Base-by-base conservation (phyloP, 768 basidiomycete species). In the Trametes cubensis region DNA sequence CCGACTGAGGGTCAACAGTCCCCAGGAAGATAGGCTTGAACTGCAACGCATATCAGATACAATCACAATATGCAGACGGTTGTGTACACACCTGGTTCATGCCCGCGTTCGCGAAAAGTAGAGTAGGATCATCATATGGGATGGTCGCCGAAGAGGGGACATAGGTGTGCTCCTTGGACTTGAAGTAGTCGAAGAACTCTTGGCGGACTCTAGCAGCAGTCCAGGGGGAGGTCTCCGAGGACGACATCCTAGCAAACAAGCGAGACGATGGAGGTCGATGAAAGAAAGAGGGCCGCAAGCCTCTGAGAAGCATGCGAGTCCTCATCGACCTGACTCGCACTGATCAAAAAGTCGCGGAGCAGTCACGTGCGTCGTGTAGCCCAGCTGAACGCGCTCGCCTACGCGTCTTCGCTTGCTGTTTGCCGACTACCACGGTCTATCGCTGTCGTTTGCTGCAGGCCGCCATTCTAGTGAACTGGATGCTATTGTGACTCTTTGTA, bases 11-110 rank as follows among this genome's bases (percentile, higher is more conserved):
- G 77, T 98, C 97, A 63, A 96, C 94, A 6, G 91, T 98, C 66
- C 96, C 96, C n/a, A 99, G 83, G 75, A 99, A 98, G 65, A 99
- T 93, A 45, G 92, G 79, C 79, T 99, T 98, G 81, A 92, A 98
- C 90, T 98, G 75, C 54, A 59, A 13, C 17, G 18, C 60, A 20
- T 14, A 51, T 62, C 40, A 20, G n/a, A 25, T 50, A 61, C n/a
- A 6, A 47, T 20, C 13, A 11, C 41, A 23, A 28, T 20, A 41
- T 46, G 2, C 11, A 15, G 50, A 15, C n/a, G n/a, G 38, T 40
- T 6, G 17, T 26, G 18, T 41, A 66, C 78, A 39, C 67, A 85
- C 91, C 83, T 94, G 93, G 72, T 95, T 95, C 93, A 95, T 96
- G 62, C 97, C 97, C 66, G 96, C 96, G 81, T 99, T 99, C 61